Evolutionary conservation across 495 filamentous ascomycete species (phyloP).

Genomic region (Stereocaulon alpinum): DNA sequence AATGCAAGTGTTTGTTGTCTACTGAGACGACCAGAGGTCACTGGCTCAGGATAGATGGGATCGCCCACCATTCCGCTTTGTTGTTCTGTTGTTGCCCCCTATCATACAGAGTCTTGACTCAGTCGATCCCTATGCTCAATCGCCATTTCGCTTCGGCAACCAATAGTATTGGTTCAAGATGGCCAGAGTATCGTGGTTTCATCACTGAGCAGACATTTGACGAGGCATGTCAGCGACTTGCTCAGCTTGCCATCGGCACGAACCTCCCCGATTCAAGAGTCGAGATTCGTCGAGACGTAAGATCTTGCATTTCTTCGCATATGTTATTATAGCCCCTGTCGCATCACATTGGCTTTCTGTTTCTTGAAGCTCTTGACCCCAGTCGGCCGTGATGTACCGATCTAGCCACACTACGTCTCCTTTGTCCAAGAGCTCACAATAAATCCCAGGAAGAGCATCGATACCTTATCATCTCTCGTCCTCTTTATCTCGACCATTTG

Average conservation of each 20-base stretch:
- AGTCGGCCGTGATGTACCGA: background rate
- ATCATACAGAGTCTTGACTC: background rate
- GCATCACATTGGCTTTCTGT: background rate
- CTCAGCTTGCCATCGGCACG: background rate
- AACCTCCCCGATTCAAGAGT: background rate
- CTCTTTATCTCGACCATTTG: slow-evolving; percentile 22
- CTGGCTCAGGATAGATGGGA: background rate
- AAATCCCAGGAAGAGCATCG: slow-evolving; percentile 30
- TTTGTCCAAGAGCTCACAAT: slow-evolving; percentile 27
- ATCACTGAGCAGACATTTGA: background rate
- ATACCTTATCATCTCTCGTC: slow-evolving; percentile 39
- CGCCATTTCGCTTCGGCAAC: background rate
- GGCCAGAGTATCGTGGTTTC: background rate
- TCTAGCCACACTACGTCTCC: slow-evolving; percentile 25
- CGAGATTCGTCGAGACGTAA: slow-evolving; percentile 1
- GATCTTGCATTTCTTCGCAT: background rate
- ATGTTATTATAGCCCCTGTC: background rate
- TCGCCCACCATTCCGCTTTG: background rate
- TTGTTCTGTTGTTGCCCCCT: background rate
- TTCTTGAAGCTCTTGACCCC: background rate
- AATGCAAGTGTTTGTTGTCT: background rate
- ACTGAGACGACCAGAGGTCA: background rate
- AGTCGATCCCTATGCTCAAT: background rate
- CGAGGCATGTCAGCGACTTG: slow-evolving; percentile 5
- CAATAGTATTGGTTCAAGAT: background rate